phyloP scores from a whole-genome alignment of 129 eudicot species.

The Artemisia tridentata region DNA sequence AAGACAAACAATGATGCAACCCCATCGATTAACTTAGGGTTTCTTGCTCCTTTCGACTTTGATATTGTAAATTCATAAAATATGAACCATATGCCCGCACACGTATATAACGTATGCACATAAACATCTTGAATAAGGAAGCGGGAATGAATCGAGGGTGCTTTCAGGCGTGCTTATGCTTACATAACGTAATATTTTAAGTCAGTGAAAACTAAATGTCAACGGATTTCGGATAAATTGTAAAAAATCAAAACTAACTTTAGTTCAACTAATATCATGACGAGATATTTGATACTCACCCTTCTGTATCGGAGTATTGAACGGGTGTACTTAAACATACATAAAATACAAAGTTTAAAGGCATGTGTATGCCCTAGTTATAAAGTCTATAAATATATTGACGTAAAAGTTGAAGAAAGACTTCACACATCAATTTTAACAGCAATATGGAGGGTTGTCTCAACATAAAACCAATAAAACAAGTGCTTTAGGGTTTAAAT shows the following conservation, averaged over 20 bases:
- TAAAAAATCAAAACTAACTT: conserved; percentile 10
- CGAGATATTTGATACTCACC: not conserved
- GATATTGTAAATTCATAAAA: not conserved
- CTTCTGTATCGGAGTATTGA: conserved; percentile 17
- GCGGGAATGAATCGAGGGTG: not conserved
- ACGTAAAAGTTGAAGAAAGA: too few species aligned
- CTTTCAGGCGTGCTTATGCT: conserved; percentile 30
- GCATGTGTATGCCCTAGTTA: not conserved
- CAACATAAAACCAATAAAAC: too few species aligned
- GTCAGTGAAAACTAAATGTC: conserved; percentile 14
- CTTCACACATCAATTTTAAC: too few species aligned
- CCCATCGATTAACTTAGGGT: not conserved
- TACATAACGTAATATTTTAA: conserved; percentile 8
- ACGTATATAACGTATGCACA: conserved; percentile 3
- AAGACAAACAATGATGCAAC: not conserved
- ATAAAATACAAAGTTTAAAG: not conserved
- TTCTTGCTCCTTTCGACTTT: conserved; percentile 2
- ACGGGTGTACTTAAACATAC: not conserved
- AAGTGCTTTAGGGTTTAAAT: too few species aligned
- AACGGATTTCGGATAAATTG: conserved; percentile 13
- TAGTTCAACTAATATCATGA: conserved; percentile 23
- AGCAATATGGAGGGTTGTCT: too few species aligned
- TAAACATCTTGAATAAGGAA: not conserved
- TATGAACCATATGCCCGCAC: not conserved
- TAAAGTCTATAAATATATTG: not conserved